phyloP scores from a whole-genome alignment of 495 filamentous ascomycete genomes.

The Talaromyces borbonicus region DNA sequence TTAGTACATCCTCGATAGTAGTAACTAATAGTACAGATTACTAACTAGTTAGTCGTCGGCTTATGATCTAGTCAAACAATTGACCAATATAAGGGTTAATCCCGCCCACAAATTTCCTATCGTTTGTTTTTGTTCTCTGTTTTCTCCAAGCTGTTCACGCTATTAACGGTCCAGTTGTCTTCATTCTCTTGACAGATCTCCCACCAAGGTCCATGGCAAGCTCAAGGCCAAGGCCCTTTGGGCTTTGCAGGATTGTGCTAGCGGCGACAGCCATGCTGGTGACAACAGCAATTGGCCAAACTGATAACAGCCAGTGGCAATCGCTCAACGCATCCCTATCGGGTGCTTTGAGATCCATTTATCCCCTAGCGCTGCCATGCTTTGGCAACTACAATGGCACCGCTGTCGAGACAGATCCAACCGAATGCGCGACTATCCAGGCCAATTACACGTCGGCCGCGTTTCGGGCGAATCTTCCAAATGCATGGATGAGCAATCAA shows the following conservation, averaged over 20 bases:
- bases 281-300: not conserved
- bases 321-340: conserved; percentile 11
- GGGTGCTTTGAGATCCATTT: conserved; percentile 8
- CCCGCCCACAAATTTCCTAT: not conserved
- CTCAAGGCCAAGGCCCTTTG: not conserved
- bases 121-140: not conserved
- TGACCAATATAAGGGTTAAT: not conserved
- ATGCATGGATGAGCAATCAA: conserved; percentile 29
- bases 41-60: not conserved
- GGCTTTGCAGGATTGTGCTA: not conserved
- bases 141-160: not conserved
- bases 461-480: conserved; percentile 18
- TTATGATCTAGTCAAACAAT: not conserved
- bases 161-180: not conserved
- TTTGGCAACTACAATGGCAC: conserved; percentile 24
- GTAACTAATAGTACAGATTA: not conserved
- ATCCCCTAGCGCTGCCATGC: conserved; percentile 9
- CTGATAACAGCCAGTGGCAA: conserved; percentile 12
- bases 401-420: conserved; percentile 12
- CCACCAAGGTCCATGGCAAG: not conserved
- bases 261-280: not conserved
- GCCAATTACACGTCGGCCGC: conserved; percentile 21
- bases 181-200: too few relatives aligned
- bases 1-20: too few relatives aligned
- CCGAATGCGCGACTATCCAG: conserved; percentile 19